Percentiles rank a stretch among this genome's conserved stretches.
phyloP scores from a whole-genome alignment of 2,329 filamentous ascomycete genomes.

The Trichoderma cornu-damae region DNA sequence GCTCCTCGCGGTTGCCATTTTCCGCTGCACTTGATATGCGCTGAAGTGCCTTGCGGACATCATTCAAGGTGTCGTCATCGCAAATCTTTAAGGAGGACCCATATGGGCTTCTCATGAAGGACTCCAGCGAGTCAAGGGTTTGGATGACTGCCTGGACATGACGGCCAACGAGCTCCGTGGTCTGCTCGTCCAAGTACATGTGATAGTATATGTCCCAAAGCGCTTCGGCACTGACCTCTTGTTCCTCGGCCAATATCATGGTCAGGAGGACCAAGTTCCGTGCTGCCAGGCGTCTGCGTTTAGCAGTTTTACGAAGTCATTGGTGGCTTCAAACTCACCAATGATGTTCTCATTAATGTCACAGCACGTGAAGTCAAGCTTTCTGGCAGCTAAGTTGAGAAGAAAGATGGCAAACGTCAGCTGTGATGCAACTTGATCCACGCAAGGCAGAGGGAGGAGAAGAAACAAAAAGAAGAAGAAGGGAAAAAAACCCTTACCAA shows the following conservation, averaged over 20 bases:
- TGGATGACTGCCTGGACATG: constrained; percentile 43
- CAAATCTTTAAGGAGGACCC: constrained; percentile 44
- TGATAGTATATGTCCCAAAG: constrained; percentile 56
- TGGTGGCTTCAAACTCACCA: constrained; percentile 33
- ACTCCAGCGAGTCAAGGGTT: constrained; percentile 34
- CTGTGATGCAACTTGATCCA: not conserved
- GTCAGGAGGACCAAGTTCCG: constrained; percentile 52
- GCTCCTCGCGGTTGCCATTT: constrained; percentile 16
- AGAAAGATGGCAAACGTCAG: not conserved
- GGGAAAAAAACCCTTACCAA: too few relatives aligned
- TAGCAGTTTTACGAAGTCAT: not conserved
- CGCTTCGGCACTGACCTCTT: constrained; percentile 24
- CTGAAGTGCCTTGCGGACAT: constrained; percentile 38
- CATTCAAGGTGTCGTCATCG: constrained; percentile 41
- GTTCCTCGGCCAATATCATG: constrained; percentile 42
- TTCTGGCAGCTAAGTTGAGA: constrained; percentile 31
- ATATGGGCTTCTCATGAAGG: constrained; percentile 45
- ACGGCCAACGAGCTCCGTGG: constrained; percentile 33
- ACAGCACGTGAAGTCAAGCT: constrained; percentile 53
- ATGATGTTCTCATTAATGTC: constrained; percentile 47
- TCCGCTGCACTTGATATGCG: constrained; percentile 23
- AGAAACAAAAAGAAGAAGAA: too few relatives aligned
- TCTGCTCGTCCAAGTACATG: constrained; percentile 39
- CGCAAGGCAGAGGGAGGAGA: not conserved
- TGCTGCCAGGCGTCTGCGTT: constrained; percentile 34